phyloP scores from a whole-genome alignment of 108 stramenopile genomes.

The Asterionellopsis glacialis region DNA sequence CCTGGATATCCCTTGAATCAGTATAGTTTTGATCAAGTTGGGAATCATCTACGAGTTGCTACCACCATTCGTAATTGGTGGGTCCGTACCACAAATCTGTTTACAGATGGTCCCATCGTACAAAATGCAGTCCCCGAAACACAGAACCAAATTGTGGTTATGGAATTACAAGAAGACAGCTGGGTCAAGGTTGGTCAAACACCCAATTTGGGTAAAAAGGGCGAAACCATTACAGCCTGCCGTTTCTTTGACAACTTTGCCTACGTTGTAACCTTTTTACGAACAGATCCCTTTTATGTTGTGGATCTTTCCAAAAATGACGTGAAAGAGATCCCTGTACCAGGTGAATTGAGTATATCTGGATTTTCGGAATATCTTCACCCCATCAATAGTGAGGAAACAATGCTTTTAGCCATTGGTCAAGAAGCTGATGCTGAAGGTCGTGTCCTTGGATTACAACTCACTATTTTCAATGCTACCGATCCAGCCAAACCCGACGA shows the following conservation, averaged over 20 bases:
- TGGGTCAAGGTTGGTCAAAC: neutral
- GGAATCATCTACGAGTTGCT: conserved; percentile 37
- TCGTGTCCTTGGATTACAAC: conserved; percentile 23
- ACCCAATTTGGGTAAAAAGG: conserved; percentile 2
- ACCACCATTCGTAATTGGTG: conserved; percentile 18
- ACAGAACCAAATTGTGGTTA: conserved; percentile 2
- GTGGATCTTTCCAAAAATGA: conserved; percentile 16
- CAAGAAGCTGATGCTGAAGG: conserved; percentile 44
- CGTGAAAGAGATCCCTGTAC: conserved; percentile 10
- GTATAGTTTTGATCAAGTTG: conserved; percentile 32
- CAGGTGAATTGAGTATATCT: conserved; percentile 39
- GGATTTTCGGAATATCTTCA: conserved; percentile 57
- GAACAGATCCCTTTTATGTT: conserved; percentile 41
- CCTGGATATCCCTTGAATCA: conserved; percentile 39
- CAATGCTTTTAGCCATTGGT: conserved; percentile 39
- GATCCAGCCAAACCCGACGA: conserved; percentile 17
- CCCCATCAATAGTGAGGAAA: conserved; percentile 33
- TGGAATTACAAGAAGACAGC: conserved; percentile 3
- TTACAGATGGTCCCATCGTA: neutral
- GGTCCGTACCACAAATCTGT: neutral
- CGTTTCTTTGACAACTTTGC: conserved; percentile 44
- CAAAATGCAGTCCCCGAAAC: neutral
- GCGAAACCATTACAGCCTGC: conserved; percentile 26
- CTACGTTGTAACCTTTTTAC: conserved; percentile 51
- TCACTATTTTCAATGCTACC: conserved; percentile 42